Evolutionary conservation across 2,329 filamentous ascomycete species (phyloP), one percentile per base, ranked within the genome.

Genomic region (Penicillium rolfsii): DNA sequence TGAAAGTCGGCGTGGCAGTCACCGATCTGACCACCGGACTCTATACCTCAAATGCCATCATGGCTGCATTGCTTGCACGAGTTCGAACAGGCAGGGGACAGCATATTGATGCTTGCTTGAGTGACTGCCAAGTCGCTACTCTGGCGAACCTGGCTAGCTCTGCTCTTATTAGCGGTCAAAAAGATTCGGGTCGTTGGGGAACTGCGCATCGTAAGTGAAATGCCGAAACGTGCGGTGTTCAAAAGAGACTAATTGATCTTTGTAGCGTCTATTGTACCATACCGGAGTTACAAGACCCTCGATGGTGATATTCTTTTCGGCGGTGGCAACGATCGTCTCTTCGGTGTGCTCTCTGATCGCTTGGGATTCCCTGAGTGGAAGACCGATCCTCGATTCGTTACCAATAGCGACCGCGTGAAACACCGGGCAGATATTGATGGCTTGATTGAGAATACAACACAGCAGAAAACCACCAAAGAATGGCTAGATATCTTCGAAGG

Each of bases 1-100:
- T 97, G 41, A 99, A 99, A 79, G 95, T 99, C 2, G 95, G 95
- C 19, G 95, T 99, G 2, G 95, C 95, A 1, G 95, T 99, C 3
- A 98, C 95, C 0, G 95, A 99, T 77, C 80, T 99, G 54, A 98
- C 95, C 0, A 98, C 95, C 0, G 95, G 95, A 0, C 80, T 99
- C 4, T 99, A 99, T 78, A 95, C 94, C 1, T 93, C 90, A 69
- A 98, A 98, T 77, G 90, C 91, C 60, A 92, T 99, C 72, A 94
- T 98, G 90, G 95, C 95, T 0, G 93, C 94, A 1, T 82, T 99
- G 19, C 81, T 98, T n/a, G 85, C 86, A 0, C 85, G 94, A 9
- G 86, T 80, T 3, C 88, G 83, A 69, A 93, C 90, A 0, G 90
- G 91, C 4, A 87, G 84, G 70, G 95, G 95, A 0, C 95, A 98